Evolutionary conservation across 2,329 filamentous ascomycete species (phyloP).

Genomic region (Cryoendolithus antarcticus): DNA sequence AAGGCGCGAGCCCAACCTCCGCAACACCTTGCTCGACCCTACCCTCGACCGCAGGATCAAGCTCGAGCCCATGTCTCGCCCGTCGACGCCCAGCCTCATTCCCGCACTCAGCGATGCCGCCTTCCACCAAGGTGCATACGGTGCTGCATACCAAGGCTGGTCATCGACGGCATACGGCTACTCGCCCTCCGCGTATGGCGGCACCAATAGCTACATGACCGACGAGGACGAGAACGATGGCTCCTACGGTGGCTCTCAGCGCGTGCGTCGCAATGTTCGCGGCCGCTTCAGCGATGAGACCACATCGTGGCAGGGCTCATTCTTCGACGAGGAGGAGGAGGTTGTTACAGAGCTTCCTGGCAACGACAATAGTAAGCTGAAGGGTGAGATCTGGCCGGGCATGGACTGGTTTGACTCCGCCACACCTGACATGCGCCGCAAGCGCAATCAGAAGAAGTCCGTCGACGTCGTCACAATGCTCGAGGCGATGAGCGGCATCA

Average conservation of each 20-base stretch:
- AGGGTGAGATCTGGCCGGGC: conserved; percentile 62
- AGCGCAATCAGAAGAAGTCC: conserved; percentile 67
- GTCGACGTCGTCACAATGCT: conserved; percentile 57
- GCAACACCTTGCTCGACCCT: conserved; percentile 20
- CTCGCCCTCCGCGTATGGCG: conserved; percentile 12
- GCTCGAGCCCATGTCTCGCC: conserved; percentile 15
- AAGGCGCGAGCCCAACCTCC: conserved; percentile 8
- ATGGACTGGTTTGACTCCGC: conserved; percentile 77
- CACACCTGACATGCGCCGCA: conserved; percentile 58
- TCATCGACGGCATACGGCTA: conserved; percentile 9
- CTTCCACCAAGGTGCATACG: conserved; percentile 15
- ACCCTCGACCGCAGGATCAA: conserved; percentile 16
- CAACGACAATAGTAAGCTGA: conserved; percentile 41
- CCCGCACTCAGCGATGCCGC: conserved; percentile 9
- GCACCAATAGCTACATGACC: conserved; percentile 10
- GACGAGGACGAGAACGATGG: conserved; percentile 6
- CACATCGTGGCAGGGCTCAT: conserved; percentile 6
- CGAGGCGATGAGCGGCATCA: conserved; percentile 49
- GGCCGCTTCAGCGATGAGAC: conserved; percentile 11
- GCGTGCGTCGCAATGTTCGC: conserved; percentile 2
- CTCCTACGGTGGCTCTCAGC: conserved; percentile 5
- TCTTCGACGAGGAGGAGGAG: conserved; percentile 20
- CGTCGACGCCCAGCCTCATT: conserved; percentile 13
- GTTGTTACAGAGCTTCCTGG: conserved; percentile 10
- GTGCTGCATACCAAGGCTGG: conserved; percentile 28